These are phyloP conservation scores for Lithospermum erythrorhizon DNA, from an alignment of 257 asterid genomes.

Conservation along the genomic window DNA sequence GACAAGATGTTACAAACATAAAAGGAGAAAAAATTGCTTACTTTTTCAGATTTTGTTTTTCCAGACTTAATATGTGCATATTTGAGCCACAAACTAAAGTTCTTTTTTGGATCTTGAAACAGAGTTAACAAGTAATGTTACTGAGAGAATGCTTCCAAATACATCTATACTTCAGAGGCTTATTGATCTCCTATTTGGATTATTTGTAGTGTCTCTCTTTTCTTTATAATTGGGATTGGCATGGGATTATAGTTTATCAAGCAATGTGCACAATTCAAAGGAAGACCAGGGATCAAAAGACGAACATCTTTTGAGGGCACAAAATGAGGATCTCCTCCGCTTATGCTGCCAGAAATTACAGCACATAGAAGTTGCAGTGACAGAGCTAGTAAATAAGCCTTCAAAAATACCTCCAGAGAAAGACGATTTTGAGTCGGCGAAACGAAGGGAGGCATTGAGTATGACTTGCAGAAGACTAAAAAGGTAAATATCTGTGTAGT, in stretches of 20 bases:
- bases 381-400: constrained; percentile 67
- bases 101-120: constrained; percentile 15
- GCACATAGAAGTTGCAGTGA: constrained; percentile 58
- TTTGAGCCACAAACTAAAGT: background rate
- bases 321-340: constrained; percentile 39
- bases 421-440: constrained; percentile 70
- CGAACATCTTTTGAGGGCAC: constrained; percentile 18
- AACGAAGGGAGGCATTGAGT: constrained; percentile 79
- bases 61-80: background rate
- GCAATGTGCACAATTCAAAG: constrained; percentile 17
- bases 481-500: constrained; percentile 30
- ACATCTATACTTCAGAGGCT: constrained; percentile 23
- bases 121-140: constrained; percentile 24
- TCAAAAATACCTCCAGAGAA: constrained; percentile 77
- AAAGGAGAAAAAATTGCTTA: background rate
- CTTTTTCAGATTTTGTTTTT: background rate
- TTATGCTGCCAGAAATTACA: constrained; percentile 83
- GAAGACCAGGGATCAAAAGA: constrained; percentile 27
- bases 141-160: constrained; percentile 26
- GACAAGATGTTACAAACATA: background rate
- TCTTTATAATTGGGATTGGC: constrained; percentile 30
- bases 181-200: constrained; percentile 26
- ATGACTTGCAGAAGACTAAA: constrained; percentile 79
- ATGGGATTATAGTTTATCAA: constrained; percentile 23
- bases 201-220: constrained; percentile 40